phyloP scores from a whole-genome alignment of 345 rosid genomes.

The Lepidium africanum region DNA sequence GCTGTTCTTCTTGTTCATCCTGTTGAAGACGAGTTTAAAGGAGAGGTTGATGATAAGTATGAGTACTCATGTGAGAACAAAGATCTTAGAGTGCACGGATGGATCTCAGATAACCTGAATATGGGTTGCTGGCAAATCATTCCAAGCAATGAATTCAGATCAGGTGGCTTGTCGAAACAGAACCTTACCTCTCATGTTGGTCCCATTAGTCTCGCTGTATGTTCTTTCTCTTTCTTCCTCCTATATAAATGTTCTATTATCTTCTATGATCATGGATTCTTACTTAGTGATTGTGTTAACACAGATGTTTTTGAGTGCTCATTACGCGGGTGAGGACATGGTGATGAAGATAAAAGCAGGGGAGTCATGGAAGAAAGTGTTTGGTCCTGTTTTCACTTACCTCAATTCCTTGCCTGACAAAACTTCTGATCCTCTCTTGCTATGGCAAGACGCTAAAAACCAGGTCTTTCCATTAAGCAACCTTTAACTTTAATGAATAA shows the following conservation, averaged over 20 bases:
- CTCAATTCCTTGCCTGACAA: slow-evolving; percentile 38
- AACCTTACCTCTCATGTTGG: slow-evolving; percentile 69
- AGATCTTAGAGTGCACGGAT: slow-evolving; percentile 72
- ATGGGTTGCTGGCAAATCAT: slow-evolving; percentile 77
- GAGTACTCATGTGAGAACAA: slow-evolving; percentile 77
- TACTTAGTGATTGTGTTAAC: background rate
- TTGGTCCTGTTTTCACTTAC: slow-evolving; percentile 77
- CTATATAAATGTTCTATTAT: background rate
- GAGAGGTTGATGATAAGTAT: slow-evolving; percentile 96
- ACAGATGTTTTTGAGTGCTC: slow-evolving; percentile 89
- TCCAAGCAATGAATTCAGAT: slow-evolving; percentile 60
- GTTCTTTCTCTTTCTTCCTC: background rate
- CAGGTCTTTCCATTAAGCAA: slow-evolving; percentile 38
- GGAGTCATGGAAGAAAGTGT: slow-evolving; percentile 91
- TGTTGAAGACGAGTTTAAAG: slow-evolving; percentile 65
- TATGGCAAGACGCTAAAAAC: slow-evolving; percentile 79
- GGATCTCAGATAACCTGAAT: slow-evolving; percentile 48
- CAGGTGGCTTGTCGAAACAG: slow-evolving; percentile 58
- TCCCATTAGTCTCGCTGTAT: slow-evolving; percentile 42
- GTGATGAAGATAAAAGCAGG: slow-evolving; percentile 52
- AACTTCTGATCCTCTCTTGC: slow-evolving; percentile 29
- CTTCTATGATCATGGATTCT: background rate
- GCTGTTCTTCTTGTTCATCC: slow-evolving; percentile 77
- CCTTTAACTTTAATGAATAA: background rate
- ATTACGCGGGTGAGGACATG: slow-evolving; percentile 74